Evolutionary conservation across 306 rosid genomes (phyloP).

Genomic region (Casuarina equisetifolia): DNA sequence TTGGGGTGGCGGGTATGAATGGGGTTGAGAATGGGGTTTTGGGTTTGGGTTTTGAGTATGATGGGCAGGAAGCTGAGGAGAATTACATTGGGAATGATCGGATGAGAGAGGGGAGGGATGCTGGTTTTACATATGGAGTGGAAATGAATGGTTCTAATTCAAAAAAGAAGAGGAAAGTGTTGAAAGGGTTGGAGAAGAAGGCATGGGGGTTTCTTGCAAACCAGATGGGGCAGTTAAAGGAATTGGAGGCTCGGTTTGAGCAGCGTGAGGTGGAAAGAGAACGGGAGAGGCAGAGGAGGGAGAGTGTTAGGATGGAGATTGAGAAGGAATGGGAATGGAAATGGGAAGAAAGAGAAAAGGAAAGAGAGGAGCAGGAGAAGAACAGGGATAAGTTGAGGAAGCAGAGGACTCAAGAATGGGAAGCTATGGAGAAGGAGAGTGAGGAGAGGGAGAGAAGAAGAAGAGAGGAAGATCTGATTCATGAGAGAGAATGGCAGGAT

Average conservation of each 20-base stretch:
- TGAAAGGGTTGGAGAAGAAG: slow-evolving; percentile 65
- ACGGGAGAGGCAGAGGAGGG: slow-evolving; percentile 71
- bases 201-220: slow-evolving; percentile 65
- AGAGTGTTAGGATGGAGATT: slow-evolving; percentile 46
- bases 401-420: slow-evolving; percentile 76
- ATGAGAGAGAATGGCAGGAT: slow-evolving; percentile 78
- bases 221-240: slow-evolving; percentile 72
- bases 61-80: slow-evolving; percentile 75
- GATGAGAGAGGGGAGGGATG: slow-evolving; percentile 64
- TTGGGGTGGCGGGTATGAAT: slow-evolving; percentile 59
- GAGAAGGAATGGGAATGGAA: slow-evolving; percentile 72
- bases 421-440: slow-evolving; percentile 68
- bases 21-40: slow-evolving; percentile 84
- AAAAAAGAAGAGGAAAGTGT: slow-evolving; percentile 71
- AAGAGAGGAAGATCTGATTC: slow-evolving; percentile 68
- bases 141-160: slow-evolving; percentile 52
- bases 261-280: slow-evolving; percentile 75
- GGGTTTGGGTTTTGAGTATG: slow-evolving; percentile 79
- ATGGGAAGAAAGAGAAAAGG: slow-evolving; percentile 65
- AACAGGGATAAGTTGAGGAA: slow-evolving; percentile 59
- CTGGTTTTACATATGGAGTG: slow-evolving; percentile 68
- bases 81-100: slow-evolving; percentile 60
- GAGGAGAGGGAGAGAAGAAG: slow-evolving; percentile 78
- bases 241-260: slow-evolving; percentile 76
- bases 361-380: slow-evolving; percentile 57